A percentile compares a stretch with the other conserved stretches of the same genome.
phyloP scores from a whole-genome alignment of 179 eudicot species.

The Amaranthus tricolor region DNA sequence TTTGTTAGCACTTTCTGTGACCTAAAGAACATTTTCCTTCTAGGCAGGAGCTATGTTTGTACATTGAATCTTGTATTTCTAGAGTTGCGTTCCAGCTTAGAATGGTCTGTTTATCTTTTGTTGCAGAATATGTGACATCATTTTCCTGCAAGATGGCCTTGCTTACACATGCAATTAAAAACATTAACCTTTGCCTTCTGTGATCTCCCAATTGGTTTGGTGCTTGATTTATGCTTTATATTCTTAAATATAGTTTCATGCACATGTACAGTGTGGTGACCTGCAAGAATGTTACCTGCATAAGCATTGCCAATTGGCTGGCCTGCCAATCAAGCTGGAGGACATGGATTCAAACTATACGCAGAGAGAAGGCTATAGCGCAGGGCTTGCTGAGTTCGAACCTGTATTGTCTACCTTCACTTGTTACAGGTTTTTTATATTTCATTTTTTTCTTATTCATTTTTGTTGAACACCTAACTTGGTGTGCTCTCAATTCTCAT shows the following conservation, averaged over 20 bases:
- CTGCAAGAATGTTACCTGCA: conserved; percentile 74
- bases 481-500: background rate
- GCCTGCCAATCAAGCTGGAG: conserved; percentile 39
- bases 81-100: background rate
- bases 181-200: background rate
- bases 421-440: conserved; percentile 49
- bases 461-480: background rate
- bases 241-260: background rate
- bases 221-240: conserved; percentile 1
- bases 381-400: conserved; percentile 65
- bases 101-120: background rate
- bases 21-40: background rate
- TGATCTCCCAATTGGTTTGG: background rate
- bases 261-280: conserved; percentile 51
- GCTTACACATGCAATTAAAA: background rate
- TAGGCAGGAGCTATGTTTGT: background rate
- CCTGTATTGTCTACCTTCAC: conserved; percentile 67
- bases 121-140: background rate
- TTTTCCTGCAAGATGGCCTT: background rate
- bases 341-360: conserved; percentile 38
- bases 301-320: conserved; percentile 55
- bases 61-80: background rate
- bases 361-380: conserved; percentile 59
- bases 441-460: background rate
- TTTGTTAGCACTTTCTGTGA: background rate